phyloP scores from a whole-genome alignment of 345 rosid species.

The Streptanthus diversifolius region DNA sequence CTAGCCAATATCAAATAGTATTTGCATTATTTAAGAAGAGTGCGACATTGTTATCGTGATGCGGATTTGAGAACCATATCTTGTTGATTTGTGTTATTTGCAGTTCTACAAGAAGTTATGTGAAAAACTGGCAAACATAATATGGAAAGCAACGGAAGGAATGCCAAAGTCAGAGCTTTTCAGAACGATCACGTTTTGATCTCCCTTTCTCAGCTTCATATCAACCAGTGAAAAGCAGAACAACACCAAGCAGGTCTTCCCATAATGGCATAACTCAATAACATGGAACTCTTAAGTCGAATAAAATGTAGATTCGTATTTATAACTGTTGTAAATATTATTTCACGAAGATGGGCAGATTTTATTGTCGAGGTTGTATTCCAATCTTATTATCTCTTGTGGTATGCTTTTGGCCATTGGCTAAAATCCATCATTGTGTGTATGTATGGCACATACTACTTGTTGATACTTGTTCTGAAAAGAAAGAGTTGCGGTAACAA shows the following conservation, averaged over 20 bases:
- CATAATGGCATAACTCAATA: background rate
- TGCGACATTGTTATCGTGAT: background rate
- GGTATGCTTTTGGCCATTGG: background rate
- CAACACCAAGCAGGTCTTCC: background rate
- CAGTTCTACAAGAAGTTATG: slow-evolving; percentile 85
- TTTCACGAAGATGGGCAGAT: background rate
- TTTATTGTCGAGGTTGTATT: background rate
- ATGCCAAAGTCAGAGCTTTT: slow-evolving; percentile 42
- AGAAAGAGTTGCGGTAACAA: no score
- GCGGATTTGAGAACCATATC: background rate
- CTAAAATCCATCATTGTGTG: no score
- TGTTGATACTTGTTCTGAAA: background rate
- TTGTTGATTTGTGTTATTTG: slow-evolving; percentile 20
- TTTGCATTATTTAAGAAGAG: background rate
- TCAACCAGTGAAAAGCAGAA: background rate
- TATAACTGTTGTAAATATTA: background rate
- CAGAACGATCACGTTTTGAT: slow-evolving; percentile 51
- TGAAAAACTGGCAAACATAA: slow-evolving; percentile 60
- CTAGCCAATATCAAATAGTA: background rate
- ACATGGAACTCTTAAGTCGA: background rate
- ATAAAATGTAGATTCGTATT: background rate
- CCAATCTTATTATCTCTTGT: background rate
- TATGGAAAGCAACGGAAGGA: slow-evolving; percentile 67
- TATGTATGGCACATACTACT: background rate
- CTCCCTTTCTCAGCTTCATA: background rate